Evolutionary conservation across 1,284 basidiomycete genomes (phyloP).

Genomic region (Sanghuangporus weigelae): DNA sequence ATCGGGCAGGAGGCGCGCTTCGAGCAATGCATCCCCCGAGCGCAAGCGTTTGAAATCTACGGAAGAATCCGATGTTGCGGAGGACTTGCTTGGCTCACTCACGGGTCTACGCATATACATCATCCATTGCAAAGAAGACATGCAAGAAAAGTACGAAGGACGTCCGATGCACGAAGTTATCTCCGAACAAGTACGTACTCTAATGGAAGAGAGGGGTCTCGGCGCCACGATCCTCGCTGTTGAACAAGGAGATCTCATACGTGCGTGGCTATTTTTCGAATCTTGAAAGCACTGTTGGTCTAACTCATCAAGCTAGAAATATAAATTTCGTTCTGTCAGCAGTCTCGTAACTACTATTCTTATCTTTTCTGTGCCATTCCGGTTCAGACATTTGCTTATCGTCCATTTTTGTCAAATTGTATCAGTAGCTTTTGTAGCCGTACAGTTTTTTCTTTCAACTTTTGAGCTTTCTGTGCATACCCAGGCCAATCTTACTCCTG

Average conservation of each 20-base stretch:
- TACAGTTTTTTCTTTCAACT: not conserved
- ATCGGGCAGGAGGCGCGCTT: conserved; percentile 1
- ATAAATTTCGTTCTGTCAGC: not conserved
- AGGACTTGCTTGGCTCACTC: conserved; percentile 41
- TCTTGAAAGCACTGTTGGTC: conserved; percentile 9
- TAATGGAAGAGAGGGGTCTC: conserved; percentile 50
- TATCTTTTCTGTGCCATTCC: not conserved
- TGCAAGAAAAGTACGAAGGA: conserved; percentile 33
- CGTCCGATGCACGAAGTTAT: conserved; percentile 54
- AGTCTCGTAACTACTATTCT: not conserved
- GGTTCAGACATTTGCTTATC: not conserved
- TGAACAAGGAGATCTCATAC: conserved; percentile 68
- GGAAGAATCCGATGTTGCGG: conserved; percentile 29
- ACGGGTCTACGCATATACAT: conserved; percentile 60
- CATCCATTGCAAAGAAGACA: conserved; percentile 77
- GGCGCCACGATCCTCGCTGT: conserved; percentile 60
- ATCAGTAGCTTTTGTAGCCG: conserved; percentile 8
- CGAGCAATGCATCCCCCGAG: conserved; percentile 6
- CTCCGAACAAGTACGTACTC: conserved; percentile 50
- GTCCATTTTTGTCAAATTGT: not conserved
- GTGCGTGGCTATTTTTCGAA: conserved; percentile 38
- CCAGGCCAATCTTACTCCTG: not conserved
- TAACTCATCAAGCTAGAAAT: not conserved
- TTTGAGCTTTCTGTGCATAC: not conserved
- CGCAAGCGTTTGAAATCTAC: conserved; percentile 45